A percentile compares a stretch with the other conserved stretches of the same genome.
Evolutionary conservation across 2,329 filamentous ascomycete species (phyloP).

Genomic region (Aspergillus transmontanensis): DNA sequence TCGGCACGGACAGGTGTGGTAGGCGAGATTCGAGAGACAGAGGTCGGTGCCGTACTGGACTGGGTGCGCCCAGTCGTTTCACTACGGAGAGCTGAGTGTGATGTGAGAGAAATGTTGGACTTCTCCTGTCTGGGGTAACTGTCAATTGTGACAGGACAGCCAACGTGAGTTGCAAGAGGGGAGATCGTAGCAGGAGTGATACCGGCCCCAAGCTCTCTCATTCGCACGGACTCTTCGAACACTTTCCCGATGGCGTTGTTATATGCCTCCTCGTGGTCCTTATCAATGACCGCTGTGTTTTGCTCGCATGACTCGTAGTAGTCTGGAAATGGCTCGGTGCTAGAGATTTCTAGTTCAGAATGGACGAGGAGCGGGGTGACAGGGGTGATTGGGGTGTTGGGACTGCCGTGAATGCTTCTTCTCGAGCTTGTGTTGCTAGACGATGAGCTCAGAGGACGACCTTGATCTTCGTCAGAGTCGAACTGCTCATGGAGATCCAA

Average conservation of each 20-base stretch:
- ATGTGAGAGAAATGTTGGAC: neutral
- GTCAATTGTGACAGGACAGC: neutral
- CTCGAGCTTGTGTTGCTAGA: neutral
- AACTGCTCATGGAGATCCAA: neutral
- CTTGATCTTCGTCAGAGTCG: neutral
- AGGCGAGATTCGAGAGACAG: neutral
- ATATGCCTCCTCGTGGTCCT: slow-evolving; percentile 24
- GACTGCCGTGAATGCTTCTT: neutral
- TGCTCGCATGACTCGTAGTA: slow-evolving; percentile 25
- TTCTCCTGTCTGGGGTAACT: neutral
- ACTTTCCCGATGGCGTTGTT: slow-evolving; percentile 25
- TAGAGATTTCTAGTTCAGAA: neutral
- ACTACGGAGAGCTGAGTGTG: neutral
- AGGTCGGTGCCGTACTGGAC: neutral
- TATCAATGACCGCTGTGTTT: slow-evolving; percentile 7
- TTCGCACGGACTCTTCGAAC: slow-evolving; percentile 24
- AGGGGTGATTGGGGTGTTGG: neutral
- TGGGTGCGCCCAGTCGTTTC: neutral
- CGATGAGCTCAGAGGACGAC: neutral
- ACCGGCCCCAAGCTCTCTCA: slow-evolving; percentile 16
- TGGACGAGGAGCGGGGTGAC: neutral
- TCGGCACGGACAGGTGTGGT: neutral
- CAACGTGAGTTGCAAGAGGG: neutral
- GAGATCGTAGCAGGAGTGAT: slow-evolving; percentile 6
- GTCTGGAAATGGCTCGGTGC: slow-evolving; percentile 30